phyloP scores from a whole-genome alignment of 2,329 filamentous ascomycete species.

The Stagonosporopsis vannaccii region DNA sequence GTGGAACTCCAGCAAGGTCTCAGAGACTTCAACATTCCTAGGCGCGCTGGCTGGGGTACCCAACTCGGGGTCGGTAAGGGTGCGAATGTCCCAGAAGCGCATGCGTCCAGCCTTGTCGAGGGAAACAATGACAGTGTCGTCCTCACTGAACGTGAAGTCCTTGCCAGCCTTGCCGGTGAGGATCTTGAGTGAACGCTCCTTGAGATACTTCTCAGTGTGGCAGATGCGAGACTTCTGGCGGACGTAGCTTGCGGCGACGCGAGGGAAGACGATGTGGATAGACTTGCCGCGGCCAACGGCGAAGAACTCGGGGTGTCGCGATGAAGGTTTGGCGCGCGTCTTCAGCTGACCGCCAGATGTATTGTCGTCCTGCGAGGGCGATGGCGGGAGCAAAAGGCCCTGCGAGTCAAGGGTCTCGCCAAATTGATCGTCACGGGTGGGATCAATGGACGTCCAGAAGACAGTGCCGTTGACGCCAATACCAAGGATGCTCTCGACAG shows the following conservation, averaged over 20 bases:
- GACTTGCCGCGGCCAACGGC: constrained; percentile 95
- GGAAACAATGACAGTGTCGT: constrained; percentile 92
- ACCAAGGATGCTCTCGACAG: constrained; percentile 78
- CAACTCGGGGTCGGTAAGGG: constrained; percentile 65
- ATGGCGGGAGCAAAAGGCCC: constrained; percentile 88
- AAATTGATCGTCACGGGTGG: constrained; percentile 59
- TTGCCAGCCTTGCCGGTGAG: constrained; percentile 98
- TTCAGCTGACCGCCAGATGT: constrained; percentile 91
- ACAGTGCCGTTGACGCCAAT: constrained; percentile 94
- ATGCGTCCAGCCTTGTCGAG: constrained; percentile 95
- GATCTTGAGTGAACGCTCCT: constrained; percentile 89
- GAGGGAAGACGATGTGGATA: constrained; percentile 82
- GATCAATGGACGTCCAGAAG: constrained; percentile 82
- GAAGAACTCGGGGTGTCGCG: constrained; percentile 89
- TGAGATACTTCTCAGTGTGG: constrained; percentile 85
- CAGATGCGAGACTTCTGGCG: constrained; percentile 66
- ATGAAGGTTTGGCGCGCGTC: constrained; percentile 90
- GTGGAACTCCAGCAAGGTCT: constrained; percentile 83
- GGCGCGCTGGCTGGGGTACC: constrained; percentile 53
- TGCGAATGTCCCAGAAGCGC: constrained; percentile 97
- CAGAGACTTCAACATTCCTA: constrained; percentile 75
- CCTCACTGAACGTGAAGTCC: constrained; percentile 96
- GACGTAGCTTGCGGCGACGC: constrained; percentile 61
- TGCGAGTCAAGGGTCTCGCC: constrained; percentile 85
- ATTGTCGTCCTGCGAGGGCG: constrained; percentile 85